Conservation (phyloP, 495 filamentous ascomycete genomes). For the Neurospora tetraspora region DNA sequence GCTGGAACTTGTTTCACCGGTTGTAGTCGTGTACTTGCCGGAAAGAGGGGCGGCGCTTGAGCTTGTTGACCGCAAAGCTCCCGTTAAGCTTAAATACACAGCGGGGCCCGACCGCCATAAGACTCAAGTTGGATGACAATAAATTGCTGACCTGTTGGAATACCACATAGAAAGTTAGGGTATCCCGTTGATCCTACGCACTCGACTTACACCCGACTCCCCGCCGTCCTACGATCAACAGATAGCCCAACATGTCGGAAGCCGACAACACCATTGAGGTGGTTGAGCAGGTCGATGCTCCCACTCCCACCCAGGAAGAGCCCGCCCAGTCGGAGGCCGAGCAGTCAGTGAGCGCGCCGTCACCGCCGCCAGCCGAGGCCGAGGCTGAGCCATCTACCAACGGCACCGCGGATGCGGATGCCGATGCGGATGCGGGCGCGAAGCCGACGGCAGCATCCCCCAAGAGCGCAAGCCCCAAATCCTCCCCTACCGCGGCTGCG, state of each 20-base stretch:
- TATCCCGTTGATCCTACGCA: background rate
- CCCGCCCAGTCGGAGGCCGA: slow-evolving; percentile 19
- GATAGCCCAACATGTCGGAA: slow-evolving; percentile 33
- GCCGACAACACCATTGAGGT: slow-evolving; percentile 28
- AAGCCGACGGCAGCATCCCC: slow-evolving; percentile 1
- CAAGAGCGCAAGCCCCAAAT: background rate
- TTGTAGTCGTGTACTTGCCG: background rate
- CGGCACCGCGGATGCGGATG: slow-evolving; percentile 5
- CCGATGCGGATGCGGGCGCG: background rate
- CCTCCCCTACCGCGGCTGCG: slow-evolving; percentile 9
- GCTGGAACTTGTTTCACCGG: background rate
- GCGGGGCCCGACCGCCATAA: background rate
- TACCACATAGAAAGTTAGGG: background rate
- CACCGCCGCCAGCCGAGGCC: background rate
- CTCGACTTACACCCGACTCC: background rate
- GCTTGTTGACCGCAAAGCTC: background rate
- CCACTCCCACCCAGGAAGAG: slow-evolving; percentile 5
- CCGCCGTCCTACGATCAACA: background rate
- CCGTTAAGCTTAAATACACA: background rate
- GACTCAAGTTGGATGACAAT: background rate
- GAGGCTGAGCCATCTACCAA: background rate
- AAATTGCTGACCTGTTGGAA: background rate
- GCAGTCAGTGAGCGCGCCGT: background rate
- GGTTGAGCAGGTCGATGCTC: slow-evolving; percentile 29
- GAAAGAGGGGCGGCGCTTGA: background rate